Evolutionary conservation across 306 rosid genomes (phyloP).

Genomic region (Corylus avellana): DNA sequence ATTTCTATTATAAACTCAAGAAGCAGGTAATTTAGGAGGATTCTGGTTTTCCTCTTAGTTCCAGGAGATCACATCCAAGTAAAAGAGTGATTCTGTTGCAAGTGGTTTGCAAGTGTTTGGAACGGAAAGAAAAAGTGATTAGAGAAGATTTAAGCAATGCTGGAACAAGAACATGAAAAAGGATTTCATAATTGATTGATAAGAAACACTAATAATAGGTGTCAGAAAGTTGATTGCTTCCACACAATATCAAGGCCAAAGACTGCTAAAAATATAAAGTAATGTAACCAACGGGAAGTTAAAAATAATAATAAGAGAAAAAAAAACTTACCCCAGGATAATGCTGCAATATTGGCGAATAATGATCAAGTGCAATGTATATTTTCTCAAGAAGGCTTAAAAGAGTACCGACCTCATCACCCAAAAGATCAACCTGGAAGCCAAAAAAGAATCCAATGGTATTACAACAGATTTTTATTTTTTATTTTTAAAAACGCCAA

Average conservation of each 20-base stretch:
- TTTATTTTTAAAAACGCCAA: background rate
- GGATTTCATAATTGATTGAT: background rate
- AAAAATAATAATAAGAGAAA: background rate
- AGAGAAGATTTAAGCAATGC: too few relatives aligned
- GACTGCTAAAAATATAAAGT: background rate
- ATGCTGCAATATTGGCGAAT: slow-evolving; percentile 89
- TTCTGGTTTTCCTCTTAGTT: background rate
- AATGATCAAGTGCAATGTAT: slow-evolving; percentile 86
- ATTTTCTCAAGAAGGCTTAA: slow-evolving; percentile 63
- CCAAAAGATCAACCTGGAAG: slow-evolving; percentile 94
- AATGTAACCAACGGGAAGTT: background rate
- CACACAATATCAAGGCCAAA: background rate
- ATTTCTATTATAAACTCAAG: too few relatives aligned
- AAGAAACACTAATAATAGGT: background rate
- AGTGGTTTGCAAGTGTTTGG: background rate
- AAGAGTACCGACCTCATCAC: slow-evolving; percentile 74
- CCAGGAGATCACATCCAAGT: background rate
- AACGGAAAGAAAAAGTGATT: background rate
- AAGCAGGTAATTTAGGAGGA: background rate
- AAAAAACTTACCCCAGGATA: slow-evolving; percentile 80
- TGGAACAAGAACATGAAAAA: background rate
- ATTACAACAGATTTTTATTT: slow-evolving; percentile 3
- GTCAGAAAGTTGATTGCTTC: background rate
- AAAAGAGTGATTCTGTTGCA: background rate
- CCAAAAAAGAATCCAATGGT: slow-evolving; percentile 21